phyloP scores from a whole-genome alignment of 345 rosid species.

The Gossypium sturtianum region DNA sequence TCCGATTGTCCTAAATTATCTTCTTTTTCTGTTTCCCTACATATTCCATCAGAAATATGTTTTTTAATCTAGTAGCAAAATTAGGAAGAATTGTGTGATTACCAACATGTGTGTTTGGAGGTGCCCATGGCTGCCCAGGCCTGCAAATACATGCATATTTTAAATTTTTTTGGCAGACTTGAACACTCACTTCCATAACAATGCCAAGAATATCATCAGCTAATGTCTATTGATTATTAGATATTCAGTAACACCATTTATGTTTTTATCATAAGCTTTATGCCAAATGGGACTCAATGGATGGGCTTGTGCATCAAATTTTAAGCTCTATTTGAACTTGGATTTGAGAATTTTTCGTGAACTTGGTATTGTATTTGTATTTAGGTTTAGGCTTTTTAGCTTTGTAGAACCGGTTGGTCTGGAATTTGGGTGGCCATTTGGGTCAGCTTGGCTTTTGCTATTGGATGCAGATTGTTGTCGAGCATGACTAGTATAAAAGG shows the following conservation, averaged over 20 bases:
- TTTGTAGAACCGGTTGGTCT: neutral
- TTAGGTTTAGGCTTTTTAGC: neutral
- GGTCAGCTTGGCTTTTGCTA: neutral
- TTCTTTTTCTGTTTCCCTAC: neutral
- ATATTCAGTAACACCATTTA: neutral
- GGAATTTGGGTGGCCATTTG: neutral
- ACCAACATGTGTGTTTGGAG: neutral
- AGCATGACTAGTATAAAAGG: neutral
- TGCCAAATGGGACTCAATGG: neutral
- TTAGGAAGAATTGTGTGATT: neutral
- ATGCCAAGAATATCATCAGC: neutral
- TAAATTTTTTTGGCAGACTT: neutral
- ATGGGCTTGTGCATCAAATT: neutral
- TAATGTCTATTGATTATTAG: neutral
- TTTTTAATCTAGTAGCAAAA: neutral
- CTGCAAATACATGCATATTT: neutral
- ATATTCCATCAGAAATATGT: slow-evolving; percentile 4
- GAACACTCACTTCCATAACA: neutral
- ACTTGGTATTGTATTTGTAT: neutral
- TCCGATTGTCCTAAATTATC: neutral
- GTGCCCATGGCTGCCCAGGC: neutral
- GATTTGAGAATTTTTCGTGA: neutral
- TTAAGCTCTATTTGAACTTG: neutral
- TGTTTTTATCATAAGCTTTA: neutral
- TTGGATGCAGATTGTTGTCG: neutral